Base-by-base conservation (phyloP, 495 filamentous ascomycete genomes). In the Tuber umbilicatum region DNA sequence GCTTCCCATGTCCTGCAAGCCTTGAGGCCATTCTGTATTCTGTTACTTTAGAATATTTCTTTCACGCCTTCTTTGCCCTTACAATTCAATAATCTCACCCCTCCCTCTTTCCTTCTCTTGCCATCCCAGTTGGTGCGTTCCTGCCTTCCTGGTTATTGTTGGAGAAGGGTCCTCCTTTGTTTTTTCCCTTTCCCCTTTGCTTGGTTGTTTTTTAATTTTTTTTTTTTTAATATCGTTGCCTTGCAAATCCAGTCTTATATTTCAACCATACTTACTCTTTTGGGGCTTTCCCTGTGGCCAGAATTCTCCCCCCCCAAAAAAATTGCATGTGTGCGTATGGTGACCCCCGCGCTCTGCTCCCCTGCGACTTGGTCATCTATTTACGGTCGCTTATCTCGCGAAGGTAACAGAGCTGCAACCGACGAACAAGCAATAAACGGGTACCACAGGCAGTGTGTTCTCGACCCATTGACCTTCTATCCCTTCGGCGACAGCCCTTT, bases 321-420 rank as follows among this genome's bases (percentile, higher is more conserved):
- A 64, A 64, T 64, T 64, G 55, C 55, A 64, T 64, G 55, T 64
- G 55, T 64, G 55, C 55, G 55, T 64, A 64, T 64, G 72, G 77
- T 79, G 77, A 74, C 77, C 77, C 77, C 77, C 77, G 77, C 77
- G 72, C 75, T 60, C 72, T 45, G 39, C 70, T 70, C 74, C 76
- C 76, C 76, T 78, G 77, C 77, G 71, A 73, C 73, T 79, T 79
- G 73, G 77, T 79, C 77, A 79, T 79, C 77, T 79, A 79, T 79
- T 79, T 79, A 78, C 77, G 76, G 77, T 79, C 77, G 77, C 77
- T 79, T 79, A 79, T 79, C 77, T 79, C 76, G 77, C 77, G 69
- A 79, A 78, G 78, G 78, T 76, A 79, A 79, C 76, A 79, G 77
- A 78, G 75, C 78, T 76, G 75, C 77, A 79, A 79, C 75, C 77